Evolutionary conservation across 768 basidiomycete species (phyloP).

Genomic region (Porphyrellus cyaneotinctus): DNA sequence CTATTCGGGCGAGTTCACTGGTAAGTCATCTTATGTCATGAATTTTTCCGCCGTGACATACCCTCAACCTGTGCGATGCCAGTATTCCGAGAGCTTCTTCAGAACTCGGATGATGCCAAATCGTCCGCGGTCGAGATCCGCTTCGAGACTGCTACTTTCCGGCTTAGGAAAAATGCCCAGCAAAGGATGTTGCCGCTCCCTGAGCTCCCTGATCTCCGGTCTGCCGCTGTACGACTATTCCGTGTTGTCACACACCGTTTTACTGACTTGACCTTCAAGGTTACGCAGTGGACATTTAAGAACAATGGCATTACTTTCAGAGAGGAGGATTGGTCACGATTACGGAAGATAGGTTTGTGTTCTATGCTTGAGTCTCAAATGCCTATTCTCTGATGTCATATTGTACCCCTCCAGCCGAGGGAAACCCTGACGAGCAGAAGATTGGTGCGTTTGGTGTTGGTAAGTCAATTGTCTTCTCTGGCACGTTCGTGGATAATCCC

Average conservation of each 20-base stretch:
- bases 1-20: slow-evolving; percentile 68
- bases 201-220: slow-evolving; percentile 67
- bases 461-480: neutral
- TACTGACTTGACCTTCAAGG: slow-evolving; percentile 36
- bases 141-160: slow-evolving; percentile 61
- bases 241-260: neutral
- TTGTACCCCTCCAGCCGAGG: slow-evolving; percentile 12
- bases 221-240: slow-evolving; percentile 44
- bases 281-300: slow-evolving; percentile 77
- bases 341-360: neutral
- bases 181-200: slow-evolving; percentile 7
- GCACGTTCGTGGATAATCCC: neutral
- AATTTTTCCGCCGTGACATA: neutral
- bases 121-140: slow-evolving; percentile 72
- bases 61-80: neutral
- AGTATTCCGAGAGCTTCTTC: slow-evolving; percentile 82
- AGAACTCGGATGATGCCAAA: slow-evolving; percentile 93
- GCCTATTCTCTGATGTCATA: neutral
- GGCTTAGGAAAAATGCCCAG: slow-evolving; percentile 26
- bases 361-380: no score
- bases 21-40: slow-evolving; percentile 27
- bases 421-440: slow-evolving; percentile 25
- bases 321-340: slow-evolving; percentile 17
- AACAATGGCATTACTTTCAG: slow-evolving; percentile 86
- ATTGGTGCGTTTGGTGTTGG: slow-evolving; percentile 27